Evolutionary conservation across 2,329 filamentous ascomycete species (phyloP), one percentile per base, ranked within the genome.

Genomic region (Chaetomiaceae sp.): DNA sequence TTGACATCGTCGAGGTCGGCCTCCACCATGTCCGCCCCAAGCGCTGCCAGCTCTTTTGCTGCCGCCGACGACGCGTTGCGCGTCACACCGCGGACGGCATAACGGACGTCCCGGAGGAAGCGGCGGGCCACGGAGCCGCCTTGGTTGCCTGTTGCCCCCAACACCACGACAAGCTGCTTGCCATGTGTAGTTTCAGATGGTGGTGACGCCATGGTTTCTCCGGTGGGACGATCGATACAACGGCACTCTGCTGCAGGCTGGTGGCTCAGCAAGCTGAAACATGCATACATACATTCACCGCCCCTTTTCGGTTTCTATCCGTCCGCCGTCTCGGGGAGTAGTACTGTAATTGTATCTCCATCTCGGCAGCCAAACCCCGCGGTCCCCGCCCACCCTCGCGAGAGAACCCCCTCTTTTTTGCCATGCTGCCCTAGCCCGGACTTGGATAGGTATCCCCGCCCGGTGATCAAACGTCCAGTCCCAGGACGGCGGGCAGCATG

Each of bases 81-180:
- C 25, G 76, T 79, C 34, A 80, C 56, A 36, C 70, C 75, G 34
- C 76, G 74, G 42, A 80, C 74, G 8, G 65, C 64, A 64, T 71
- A 79, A 29, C 58, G 65, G 1, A 72, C 65, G 10, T 68, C 59
- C 42, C 58, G 59, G 25, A 73, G 67, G 58, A 80, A 76, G 7
- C 71, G 67, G 23, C 72, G 73, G 32, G 73, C 73, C n/a, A 80
- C 76, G 4, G 75, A 75, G n/a, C 76, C 74, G 53, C 77, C 77
- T 55, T 80, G 76, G 53, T 72, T 74, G 34, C 73, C 76, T 8
- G 75, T 78, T 21, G 73, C 74, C 13, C 75, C 75, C 43, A 77
- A 66, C 5, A 79, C 71, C 20, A 70, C 70, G 36, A 77, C 62
- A 46, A 76, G 59, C 51, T 74, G 75, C 11, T 62, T 61, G 9